A percentile compares a stretch with the other conserved stretches of the same genome.
phyloP scores from a whole-genome alignment of 306 rosid species.

The Malus fusca region DNA sequence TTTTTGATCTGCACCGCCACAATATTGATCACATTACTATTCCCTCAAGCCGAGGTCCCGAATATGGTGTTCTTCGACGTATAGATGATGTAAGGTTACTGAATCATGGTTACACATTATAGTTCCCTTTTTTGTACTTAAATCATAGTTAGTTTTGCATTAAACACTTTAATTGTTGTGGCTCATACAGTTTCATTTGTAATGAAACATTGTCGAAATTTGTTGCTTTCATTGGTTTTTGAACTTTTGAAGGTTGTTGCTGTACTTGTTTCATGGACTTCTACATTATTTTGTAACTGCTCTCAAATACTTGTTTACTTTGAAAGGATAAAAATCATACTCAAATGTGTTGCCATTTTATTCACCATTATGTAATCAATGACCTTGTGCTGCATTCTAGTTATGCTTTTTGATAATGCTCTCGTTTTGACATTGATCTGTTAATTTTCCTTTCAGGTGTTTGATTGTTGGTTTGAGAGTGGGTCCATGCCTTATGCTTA shows the following conservation, averaged over 20 bases:
- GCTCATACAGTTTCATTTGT: too few relatives aligned
- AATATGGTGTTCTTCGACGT: slow-evolving; percentile 69
- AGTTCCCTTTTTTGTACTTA: too few relatives aligned
- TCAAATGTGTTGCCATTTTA: too few relatives aligned
- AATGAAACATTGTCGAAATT: too few relatives aligned
- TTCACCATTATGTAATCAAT: too few relatives aligned
- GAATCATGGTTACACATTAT: background rate
- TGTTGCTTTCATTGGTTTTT: too few relatives aligned
- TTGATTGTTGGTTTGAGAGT: slow-evolving; percentile 99
- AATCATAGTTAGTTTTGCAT: background rate
- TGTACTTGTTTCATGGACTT: too few relatives aligned
- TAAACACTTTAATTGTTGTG: too few relatives aligned
- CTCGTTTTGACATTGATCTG: background rate
- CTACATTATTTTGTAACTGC: too few relatives aligned
- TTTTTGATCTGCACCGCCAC: slow-evolving; percentile 87
- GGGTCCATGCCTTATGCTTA: slow-evolving; percentile 99
- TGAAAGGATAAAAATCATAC: too few relatives aligned
- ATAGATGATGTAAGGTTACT: slow-evolving; percentile 72
- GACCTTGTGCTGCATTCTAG: background rate
- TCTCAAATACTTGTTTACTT: too few relatives aligned
- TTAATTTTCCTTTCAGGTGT: slow-evolving; percentile 55
- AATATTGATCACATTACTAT: slow-evolving; percentile 91
- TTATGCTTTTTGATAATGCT: background rate
- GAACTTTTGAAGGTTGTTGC: too few relatives aligned
- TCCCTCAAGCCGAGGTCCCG: slow-evolving; percentile 63